Evolutionary conservation across 2,329 filamentous ascomycete genomes (phyloP).

Genomic region (Ascosphaera apis): DNA sequence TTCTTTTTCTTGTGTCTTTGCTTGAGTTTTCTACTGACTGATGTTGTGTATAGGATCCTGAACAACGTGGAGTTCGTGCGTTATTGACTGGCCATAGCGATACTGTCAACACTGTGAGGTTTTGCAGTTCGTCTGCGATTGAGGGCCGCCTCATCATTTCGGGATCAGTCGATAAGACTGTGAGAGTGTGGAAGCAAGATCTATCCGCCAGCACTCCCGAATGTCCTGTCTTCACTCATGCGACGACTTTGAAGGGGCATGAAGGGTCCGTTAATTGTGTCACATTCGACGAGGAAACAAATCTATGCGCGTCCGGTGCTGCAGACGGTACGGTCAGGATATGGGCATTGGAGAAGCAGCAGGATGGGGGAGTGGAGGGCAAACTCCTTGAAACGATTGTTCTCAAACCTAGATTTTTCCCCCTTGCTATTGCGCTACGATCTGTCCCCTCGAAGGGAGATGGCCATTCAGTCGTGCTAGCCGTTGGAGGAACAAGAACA

Average conservation of each 20-base stretch:
- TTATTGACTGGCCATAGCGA: constrained; percentile 58
- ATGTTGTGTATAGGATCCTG: constrained; percentile 15
- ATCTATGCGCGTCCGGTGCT: constrained; percentile 34
- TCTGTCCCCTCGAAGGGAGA: constrained; percentile 28
- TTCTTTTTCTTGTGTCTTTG: constrained; percentile 1
- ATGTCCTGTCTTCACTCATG: constrained; percentile 16
- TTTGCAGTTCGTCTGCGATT: constrained; percentile 34
- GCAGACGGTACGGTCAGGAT: constrained; percentile 38
- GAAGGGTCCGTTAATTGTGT: constrained; percentile 49
- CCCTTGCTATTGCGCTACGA: constrained; percentile 50
- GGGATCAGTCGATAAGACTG: constrained; percentile 56
- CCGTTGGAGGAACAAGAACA: constrained; percentile 64
- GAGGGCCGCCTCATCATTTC: constrained; percentile 41
- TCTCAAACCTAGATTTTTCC: constrained; percentile 58
- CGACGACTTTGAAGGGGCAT: constrained; percentile 38
- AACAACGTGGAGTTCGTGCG: constrained; percentile 34
- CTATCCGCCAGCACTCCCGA: constrained; percentile 5
- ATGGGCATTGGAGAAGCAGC: constrained; percentile 37
- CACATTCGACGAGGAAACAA: constrained; percentile 20
- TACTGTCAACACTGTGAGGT: constrained; percentile 62
- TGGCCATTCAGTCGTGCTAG: constrained; percentile 34
- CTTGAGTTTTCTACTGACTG: background rate
- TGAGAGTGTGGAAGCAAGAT: constrained; percentile 37
- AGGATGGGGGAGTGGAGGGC: constrained; percentile 12
- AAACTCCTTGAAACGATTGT: constrained; percentile 46